Evolutionary conservation across 306 rosid species (phyloP).

Genomic region (Fragaria ananassa): DNA sequence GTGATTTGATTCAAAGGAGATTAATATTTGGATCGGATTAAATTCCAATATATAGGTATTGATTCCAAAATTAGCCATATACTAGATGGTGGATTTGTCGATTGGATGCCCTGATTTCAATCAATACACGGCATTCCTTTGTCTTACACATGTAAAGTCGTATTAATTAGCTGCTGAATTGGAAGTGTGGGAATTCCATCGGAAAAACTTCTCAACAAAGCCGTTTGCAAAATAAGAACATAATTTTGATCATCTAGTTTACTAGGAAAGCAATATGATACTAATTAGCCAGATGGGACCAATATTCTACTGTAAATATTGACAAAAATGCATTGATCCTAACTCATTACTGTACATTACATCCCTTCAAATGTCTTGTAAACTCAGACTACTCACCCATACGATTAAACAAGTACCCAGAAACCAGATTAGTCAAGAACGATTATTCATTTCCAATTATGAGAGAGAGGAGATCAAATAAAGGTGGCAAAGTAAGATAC

Average conservation of each 20-base stretch:
- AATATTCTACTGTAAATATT: neutral
- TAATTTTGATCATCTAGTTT: neutral
- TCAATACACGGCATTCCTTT: neutral
- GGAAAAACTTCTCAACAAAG: too few species aligned
- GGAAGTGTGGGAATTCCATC: neutral
- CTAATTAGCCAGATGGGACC: neutral
- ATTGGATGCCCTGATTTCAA: neutral
- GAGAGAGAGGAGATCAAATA: neutral
- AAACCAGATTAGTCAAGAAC: constrained; percentile 19
- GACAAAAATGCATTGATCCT: neutral
- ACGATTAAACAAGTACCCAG: neutral
- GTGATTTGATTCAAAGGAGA: neutral
- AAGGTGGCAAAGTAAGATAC: neutral
- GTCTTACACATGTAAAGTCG: neutral
- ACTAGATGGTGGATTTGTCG: neutral
- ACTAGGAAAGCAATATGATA: neutral
- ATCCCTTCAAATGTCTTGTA: constrained; percentile 12
- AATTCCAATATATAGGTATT: neutral
- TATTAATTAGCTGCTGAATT: neutral
- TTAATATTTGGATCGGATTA: neutral
- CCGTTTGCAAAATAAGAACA: neutral
- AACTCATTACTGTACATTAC: neutral
- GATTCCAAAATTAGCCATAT: too few species aligned
- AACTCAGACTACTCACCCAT: neutral
- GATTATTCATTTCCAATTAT: constrained; percentile 2